Evolutionary conservation across 2,329 filamentous ascomycete species (phyloP), one percentile per base, ranked within the genome.

Genomic region (Aspergillus brunneoviolaceus): DNA sequence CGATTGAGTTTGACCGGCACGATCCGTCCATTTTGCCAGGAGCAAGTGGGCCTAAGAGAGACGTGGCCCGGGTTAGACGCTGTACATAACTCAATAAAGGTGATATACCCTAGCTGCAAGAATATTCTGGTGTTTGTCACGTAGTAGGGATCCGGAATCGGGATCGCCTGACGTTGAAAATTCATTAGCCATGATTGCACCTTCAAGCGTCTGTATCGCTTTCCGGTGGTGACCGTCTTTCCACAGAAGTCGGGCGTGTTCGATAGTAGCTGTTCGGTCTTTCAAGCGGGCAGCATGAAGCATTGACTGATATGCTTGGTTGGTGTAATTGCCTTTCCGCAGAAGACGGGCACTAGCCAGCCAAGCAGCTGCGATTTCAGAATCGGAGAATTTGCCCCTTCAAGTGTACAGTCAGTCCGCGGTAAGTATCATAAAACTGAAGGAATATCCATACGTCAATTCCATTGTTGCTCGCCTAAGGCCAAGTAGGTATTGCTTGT

Each of bases 21-120:
- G 88, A 71, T 98, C 96, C 29, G 97, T 87, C 96, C 96, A 99
- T 74, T 97, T 98, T 12, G 95, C 95, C 27, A 97, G 85, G 39
- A 98, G 82, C 9, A 99, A 82, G 71, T 96, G 88, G 25, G 95
- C 93, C 73, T 92, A 51, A 42, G 39, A 45, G 39, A 45, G n/a
- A 45, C 6, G 6, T 45, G 39, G 4, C 6, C 39, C 39, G 16
- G 16, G 39, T 45, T 16, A 45, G 39, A 45, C 14, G 7, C 14
- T 12, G 3, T 45, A 45, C 16, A 16, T 45, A 5, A 12, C 5
- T 45, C 12, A 3, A 19, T 45, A 16, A 45, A 45, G n/a, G 12
- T 21, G 12, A 60, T 68, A 47, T 72, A 78, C 79, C 60, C 74
- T 77, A n/a, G 80, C 79, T 47, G 73, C 77, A 47, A 81, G 72